Conservation (phyloP, 495 filamentous ascomycete genomes). For the Hypoxylon trugodes region DNA sequence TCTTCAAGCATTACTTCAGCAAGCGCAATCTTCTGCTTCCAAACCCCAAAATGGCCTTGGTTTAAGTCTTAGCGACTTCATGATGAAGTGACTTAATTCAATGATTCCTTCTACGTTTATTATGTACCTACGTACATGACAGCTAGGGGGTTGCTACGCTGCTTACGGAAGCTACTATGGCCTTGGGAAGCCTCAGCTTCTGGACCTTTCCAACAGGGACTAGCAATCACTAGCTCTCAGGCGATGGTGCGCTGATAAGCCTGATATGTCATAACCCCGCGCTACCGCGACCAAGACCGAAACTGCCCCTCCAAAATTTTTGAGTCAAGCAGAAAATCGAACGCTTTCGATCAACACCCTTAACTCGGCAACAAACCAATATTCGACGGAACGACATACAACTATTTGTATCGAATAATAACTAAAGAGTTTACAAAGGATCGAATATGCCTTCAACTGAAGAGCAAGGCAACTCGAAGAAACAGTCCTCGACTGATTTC, state of each 20-base stretch:
- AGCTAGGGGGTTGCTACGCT: not conserved
- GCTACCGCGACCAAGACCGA: constrained; percentile 32
- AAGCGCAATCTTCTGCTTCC: constrained; percentile 46
- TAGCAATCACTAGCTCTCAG: constrained; percentile 30
- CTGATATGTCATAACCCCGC: constrained; percentile 44
- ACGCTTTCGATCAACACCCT: constrained; percentile 1
- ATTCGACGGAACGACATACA: not conserved
- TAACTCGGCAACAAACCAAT: not conserved
- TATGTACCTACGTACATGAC: not conserved
- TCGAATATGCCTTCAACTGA: constrained; percentile 21
- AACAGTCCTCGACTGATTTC: constrained; percentile 47
- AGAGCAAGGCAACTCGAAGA: constrained; percentile 20
- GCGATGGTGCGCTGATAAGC: constrained; percentile 23
- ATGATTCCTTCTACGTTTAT: not conserved
- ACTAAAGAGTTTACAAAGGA: no score
- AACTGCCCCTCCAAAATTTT: constrained; percentile 52
- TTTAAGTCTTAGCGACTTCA: constrained; percentile 61
- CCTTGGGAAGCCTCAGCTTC: constrained; percentile 18
- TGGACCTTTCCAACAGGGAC: constrained; percentile 32
- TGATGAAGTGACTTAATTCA: constrained; percentile 54
- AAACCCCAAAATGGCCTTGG: constrained; percentile 51
- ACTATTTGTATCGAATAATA: not conserved
- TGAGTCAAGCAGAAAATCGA: constrained; percentile 25
- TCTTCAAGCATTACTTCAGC: constrained; percentile 60
- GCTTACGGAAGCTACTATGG: constrained; percentile 11